A percentile compares a stretch with the other conserved stretches of the same genome.
These are phyloP conservation scores for Backusella macrospora DNA, from an alignment of 192 early-diverging fungal species.

Conservation along the genomic window DNA sequence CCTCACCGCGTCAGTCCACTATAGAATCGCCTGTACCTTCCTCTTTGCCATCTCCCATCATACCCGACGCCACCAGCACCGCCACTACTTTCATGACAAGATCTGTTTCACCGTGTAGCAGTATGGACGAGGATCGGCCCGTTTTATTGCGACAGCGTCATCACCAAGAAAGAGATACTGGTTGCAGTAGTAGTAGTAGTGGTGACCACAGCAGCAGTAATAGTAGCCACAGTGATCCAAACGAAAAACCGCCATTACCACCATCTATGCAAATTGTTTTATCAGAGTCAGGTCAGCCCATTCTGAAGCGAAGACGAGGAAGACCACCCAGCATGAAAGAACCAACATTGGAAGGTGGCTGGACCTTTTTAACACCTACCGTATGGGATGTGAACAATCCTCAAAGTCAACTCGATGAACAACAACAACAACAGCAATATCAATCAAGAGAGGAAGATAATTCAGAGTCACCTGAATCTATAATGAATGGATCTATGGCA, in stretches of 20 bases:
- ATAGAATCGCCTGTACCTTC: neutral
- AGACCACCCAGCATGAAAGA: constrained; percentile 28
- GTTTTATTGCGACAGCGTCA: neutral
- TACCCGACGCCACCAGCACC: neutral
- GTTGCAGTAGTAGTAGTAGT: neutral
- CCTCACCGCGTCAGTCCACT: neutral
- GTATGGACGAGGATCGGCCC: neutral
- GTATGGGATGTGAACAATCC: constrained; percentile 33
- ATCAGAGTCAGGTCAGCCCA: constrained; percentile 24
- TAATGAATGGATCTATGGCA: constrained; percentile 35
- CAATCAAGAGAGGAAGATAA: neutral
- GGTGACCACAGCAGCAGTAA: neutral
- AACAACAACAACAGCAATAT: neutral
- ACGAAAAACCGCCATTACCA: constrained; percentile 13
- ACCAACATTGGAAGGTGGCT: constrained; percentile 32
- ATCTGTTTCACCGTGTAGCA: constrained; percentile 8
- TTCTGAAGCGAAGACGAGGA: constrained; percentile 29
- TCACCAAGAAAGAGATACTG: neutral
- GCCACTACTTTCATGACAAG: constrained; percentile 1
- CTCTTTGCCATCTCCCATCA: neutral
- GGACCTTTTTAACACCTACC: constrained; percentile 36
- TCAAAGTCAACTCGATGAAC: neutral
- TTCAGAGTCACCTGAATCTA: neutral
- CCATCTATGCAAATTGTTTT: constrained; percentile 27
- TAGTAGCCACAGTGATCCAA: neutral